Percentiles rank a stretch among this genome's conserved stretches.
phyloP scores from a whole-genome alignment of 441 rosid genomes.

The Euphorbia neoarborescens region DNA sequence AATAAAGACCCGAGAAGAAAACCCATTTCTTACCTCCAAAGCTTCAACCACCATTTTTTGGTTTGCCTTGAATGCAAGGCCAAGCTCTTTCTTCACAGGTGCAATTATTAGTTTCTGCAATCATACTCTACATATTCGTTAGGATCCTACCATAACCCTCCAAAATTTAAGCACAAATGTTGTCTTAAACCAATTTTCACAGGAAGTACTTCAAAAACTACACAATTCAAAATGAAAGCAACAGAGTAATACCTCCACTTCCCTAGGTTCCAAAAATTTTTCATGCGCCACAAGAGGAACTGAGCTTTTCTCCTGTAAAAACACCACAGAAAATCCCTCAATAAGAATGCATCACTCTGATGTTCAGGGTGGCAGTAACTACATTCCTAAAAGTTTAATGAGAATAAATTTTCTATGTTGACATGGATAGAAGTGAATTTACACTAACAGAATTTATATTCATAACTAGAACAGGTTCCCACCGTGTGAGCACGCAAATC shows the following conservation, averaged over 20 bases:
- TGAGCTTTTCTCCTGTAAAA: conserved; percentile 55
- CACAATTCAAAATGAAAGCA: not conserved
- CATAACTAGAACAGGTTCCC: conserved; percentile 14
- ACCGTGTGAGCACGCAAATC: conserved; percentile 63
- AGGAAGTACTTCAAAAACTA: not conserved
- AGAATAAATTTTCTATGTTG: not conserved
- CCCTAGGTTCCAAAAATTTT: conserved; percentile 58
- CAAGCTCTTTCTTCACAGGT: conserved; percentile 62
- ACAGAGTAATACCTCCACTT: conserved; percentile 49
- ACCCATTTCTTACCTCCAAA: conserved; percentile 43
- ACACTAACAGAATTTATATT: not conserved
- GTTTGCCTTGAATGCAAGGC: conserved; percentile 55
- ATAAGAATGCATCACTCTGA: not conserved
- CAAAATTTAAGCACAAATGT: not conserved
- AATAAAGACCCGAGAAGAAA: not conserved
- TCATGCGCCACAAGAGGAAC: conserved; percentile 59
- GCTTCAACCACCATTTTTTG: conserved; percentile 66
- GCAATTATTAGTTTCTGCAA: conserved; percentile 52
- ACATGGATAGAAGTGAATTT: not conserved
- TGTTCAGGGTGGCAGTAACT: not conserved
- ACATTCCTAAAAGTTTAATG: not conserved
- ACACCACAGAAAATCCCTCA: not conserved
- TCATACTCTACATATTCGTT: conserved; percentile 6
- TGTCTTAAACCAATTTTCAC: not conserved
- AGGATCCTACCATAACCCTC: not conserved